phyloP scores from a whole-genome alignment of 495 filamentous ascomycete genomes.

The Trichoderma gamsii region DNA sequence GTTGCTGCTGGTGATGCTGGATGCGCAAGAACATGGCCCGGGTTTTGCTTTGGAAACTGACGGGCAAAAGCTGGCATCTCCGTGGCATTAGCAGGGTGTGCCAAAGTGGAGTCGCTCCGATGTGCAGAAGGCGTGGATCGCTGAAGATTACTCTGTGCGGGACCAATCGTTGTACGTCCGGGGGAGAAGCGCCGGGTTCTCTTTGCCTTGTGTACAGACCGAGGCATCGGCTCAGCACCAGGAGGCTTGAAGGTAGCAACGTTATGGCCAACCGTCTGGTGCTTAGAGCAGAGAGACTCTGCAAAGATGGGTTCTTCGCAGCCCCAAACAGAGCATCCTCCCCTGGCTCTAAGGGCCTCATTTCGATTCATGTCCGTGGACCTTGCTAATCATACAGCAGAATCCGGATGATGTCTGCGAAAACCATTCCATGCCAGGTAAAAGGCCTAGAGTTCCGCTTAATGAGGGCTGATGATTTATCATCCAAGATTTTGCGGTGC shows the following conservation, averaged over 20 bases:
- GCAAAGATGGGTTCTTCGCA: background rate
- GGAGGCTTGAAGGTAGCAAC: background rate
- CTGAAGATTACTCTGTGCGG: background rate
- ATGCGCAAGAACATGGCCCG: background rate
- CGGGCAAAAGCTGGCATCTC: background rate
- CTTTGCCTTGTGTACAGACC: background rate
- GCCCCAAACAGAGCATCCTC: background rate
- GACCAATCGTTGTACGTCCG: background rate
- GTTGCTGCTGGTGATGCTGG: background rate
- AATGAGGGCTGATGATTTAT: background rate
- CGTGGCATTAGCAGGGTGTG: background rate
- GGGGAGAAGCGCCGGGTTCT: background rate
- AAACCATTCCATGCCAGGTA: constrained; percentile 45
- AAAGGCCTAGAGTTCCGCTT: constrained; percentile 4
- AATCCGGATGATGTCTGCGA: constrained; percentile 81
- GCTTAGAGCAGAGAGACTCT: background rate
- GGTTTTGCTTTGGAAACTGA: background rate
- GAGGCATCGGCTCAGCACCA: background rate
- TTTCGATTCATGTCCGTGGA: constrained; percentile 61
- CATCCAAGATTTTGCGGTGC: background rate
- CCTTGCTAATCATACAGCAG: constrained; percentile 84
- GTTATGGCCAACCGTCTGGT: background rate
- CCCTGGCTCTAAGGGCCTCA: background rate
- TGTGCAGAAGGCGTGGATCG: background rate
- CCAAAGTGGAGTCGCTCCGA: background rate